These are phyloP conservation scores for Boletellus ananas DNA, from an alignment of 768 basidiomycete species.

Conservation along the genomic window DNA sequence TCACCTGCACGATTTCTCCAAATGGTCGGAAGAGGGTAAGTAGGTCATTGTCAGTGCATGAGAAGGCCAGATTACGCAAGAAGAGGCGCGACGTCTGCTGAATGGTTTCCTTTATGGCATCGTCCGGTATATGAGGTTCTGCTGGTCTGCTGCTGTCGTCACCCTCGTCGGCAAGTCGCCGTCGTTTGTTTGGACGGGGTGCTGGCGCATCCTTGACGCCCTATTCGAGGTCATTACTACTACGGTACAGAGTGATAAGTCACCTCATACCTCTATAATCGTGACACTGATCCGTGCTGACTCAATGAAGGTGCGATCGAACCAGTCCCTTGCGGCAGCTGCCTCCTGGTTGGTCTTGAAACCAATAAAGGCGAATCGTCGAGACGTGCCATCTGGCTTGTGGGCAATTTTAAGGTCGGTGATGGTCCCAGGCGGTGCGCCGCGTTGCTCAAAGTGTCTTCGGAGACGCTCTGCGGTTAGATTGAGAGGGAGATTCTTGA, in stretches of 20 bases:
- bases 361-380: constrained; percentile 91
- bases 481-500: constrained; percentile 76
- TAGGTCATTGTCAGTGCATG: constrained; percentile 72
- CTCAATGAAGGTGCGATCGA: constrained; percentile 79
- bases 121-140: constrained; percentile 17
- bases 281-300: constrained; percentile 73
- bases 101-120: constrained; percentile 48
- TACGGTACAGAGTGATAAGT: neutral
- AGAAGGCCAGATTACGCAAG: constrained; percentile 91
- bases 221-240: constrained; percentile 33
- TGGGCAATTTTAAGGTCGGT: constrained; percentile 85
- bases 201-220: constrained; percentile 65
- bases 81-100: constrained; percentile 78
- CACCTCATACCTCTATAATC: constrained; percentile 59
- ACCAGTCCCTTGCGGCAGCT: constrained; percentile 71
- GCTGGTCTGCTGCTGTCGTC: constrained; percentile 11
- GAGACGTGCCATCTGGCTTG: constrained; percentile 72
- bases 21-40: constrained; percentile 57
- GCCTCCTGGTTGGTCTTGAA: constrained; percentile 83
- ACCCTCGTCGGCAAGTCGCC: constrained; percentile 55
- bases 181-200: constrained; percentile 69
- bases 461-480: constrained; percentile 61
- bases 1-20: constrained; percentile 77
- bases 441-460: constrained; percentile 62
- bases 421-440: constrained; percentile 60